Evolutionary conservation across 202 grass and related monocot genomes (phyloP).

Genomic region (Eragrostis tef): DNA sequence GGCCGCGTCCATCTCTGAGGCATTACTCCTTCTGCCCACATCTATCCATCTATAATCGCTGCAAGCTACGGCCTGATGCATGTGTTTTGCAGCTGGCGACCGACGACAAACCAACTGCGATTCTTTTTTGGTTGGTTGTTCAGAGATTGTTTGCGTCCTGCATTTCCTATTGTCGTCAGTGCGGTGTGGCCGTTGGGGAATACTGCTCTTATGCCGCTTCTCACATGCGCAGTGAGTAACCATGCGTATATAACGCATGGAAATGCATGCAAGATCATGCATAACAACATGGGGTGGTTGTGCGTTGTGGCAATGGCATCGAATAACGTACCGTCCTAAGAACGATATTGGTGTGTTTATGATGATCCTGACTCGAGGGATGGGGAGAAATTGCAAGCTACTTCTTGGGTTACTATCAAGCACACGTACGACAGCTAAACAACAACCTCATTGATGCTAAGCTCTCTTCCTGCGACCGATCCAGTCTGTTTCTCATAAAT

Average conservation of each 20-base stretch:
- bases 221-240: no score
- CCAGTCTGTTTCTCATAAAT: neutral
- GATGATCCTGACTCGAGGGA: constrained; percentile 18
- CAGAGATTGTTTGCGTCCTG: no score
- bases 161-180: no score
- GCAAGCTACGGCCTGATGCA: neutral
- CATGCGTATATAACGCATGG: no score
- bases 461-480: neutral
- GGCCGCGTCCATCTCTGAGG: constrained; percentile 14
- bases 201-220: no score
- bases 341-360: neutral
- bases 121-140: no score
- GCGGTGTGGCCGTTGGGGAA: no score
- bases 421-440: neutral
- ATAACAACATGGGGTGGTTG: constrained; percentile 24
- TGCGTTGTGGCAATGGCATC: constrained; percentile 20
- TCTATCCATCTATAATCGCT: neutral
- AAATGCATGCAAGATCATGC: neutral
- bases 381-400: neutral
- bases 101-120: neutral
- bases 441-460: no score
- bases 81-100: neutral
- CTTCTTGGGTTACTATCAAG: neutral
- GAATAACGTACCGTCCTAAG: neutral
- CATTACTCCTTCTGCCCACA: neutral